Base-by-base conservation (phyloP, 179 eudicot genomes). In the Sideroxylon spinosum region DNA sequence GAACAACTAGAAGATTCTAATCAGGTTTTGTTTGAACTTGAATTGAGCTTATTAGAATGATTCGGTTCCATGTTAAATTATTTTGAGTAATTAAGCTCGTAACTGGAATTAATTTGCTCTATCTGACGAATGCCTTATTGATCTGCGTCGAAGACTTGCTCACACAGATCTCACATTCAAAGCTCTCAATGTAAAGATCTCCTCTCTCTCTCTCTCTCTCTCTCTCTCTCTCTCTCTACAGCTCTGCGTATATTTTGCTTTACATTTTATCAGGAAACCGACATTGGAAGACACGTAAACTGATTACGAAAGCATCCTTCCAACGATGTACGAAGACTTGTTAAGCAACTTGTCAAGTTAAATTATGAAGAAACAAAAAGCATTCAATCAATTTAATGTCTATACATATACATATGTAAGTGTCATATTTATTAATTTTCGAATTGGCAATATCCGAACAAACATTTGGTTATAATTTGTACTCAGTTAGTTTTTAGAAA, bases 111-210 rank as follows among this genome's bases (percentile, higher is more conserved):
- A 57, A 57, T 57, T 57, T 74, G 66, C 26, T 63, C 78, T 86
- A 89, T 68, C 89, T 75, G 90, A 87, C 68, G 89, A 85, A 32
- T 82, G 86, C 28, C 55, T 89, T 75, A 79, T 89, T 71, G 86
- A 84, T 62, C 82, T 87, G 84, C 90, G 86, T 32, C 90, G 87
- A 82, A 86, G 74, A 66, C 85, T 89, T 53, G 92, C 87, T 16
- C 89, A 85, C 73, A 87, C 87, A 89, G 90, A 89, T 76, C 87
- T 89, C 64, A 89, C 92, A 73, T 89, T 87, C 81, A 84, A 84
- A 64, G 90, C 87, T 66, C 86, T 89, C 12, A 82, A 87, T 86
- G 79, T 77, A 77, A 2, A 19, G 69, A 22, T 20, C 88, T 87
- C 59, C 28, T 22, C 65, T 61, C 61, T 57, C 19, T 19, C 19